Conservation (phyloP, 2,329 filamentous ascomycete genomes). For the Neophaeococcomyces aloes region DNA sequence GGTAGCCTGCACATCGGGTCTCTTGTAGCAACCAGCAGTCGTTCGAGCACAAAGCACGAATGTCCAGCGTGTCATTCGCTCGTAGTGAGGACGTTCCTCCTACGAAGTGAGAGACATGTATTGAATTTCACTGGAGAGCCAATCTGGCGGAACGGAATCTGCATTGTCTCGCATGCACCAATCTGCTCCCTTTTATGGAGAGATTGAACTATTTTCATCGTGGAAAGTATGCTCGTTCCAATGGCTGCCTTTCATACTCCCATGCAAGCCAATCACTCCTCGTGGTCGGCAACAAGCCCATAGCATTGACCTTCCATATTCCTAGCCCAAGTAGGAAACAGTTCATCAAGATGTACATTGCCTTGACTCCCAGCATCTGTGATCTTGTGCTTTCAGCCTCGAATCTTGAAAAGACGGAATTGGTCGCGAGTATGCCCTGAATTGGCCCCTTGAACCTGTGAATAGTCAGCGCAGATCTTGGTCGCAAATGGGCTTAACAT, state of each 20-base stretch:
- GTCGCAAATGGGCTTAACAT: background rate
- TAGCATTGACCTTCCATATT: constrained; percentile 91
- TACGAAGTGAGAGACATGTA: too few relatives aligned
- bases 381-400: constrained; percentile 67
- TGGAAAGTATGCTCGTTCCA: constrained; percentile 53
- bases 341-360: constrained; percentile 81
- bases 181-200: too few relatives aligned
- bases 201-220: background rate
- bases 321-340: constrained; percentile 71
- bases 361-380: constrained; percentile 71
- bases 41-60: too few relatives aligned
- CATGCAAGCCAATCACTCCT: constrained; percentile 96
- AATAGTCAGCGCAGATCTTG: constrained; percentile 6
- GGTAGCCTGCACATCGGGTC: too few relatives aligned
- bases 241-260: constrained; percentile 63
- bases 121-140: too few relatives aligned
- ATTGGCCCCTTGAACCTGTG: constrained; percentile 77
- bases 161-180: too few relatives aligned
- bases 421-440: constrained; percentile 69
- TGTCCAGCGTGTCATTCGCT: too few relatives aligned
- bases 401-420: constrained; percentile 81
- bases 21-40: too few relatives aligned
- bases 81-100: too few relatives aligned
- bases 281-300: constrained; percentile 92
- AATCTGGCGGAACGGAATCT: too few relatives aligned